Percentiles rank a stretch among this genome's conserved stretches.
Conservation (phyloP, 495 filamentous ascomycete genomes). For the Pseudomonodictys pantanalensis region DNA sequence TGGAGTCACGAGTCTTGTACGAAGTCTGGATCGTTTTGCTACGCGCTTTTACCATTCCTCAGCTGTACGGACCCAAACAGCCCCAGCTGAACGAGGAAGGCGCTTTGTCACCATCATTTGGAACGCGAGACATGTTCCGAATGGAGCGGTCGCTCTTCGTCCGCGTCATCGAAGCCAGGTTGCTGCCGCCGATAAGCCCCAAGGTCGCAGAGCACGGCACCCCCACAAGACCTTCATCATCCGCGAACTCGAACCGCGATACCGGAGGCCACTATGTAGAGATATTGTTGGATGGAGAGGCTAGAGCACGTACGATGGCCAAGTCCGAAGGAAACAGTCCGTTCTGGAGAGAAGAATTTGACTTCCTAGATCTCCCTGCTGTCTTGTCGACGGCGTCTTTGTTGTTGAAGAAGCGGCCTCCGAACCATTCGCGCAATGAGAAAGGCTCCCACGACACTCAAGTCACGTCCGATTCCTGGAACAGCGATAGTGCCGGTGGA, state of each 20-base stretch:
- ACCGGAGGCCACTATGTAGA: constrained; percentile 70
- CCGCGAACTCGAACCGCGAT: not conserved
- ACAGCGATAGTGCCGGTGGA: constrained; percentile 35
- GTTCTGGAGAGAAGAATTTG: constrained; percentile 93
- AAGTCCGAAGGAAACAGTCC: constrained; percentile 79
- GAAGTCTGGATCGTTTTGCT: constrained; percentile 97
- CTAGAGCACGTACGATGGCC: constrained; percentile 78
- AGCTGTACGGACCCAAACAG: constrained; percentile 70
- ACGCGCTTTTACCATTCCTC: constrained; percentile 88
- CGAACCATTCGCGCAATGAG: constrained; percentile 20
- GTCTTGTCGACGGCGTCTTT: constrained; percentile 77
- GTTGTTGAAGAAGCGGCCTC: constrained; percentile 70
- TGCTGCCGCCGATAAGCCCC: constrained; percentile 42
- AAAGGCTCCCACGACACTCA: constrained; percentile 16
- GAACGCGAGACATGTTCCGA: constrained; percentile 59
- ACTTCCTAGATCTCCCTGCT: constrained; percentile 79
- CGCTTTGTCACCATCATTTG: constrained; percentile 29
- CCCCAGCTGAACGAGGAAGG: constrained; percentile 37
- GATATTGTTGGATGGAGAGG: constrained; percentile 85
- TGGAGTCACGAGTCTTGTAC: constrained; percentile 84
- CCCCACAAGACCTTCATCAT: constrained; percentile 18
- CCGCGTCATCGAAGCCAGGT: constrained; percentile 60
- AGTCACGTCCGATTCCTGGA: constrained; percentile 34
- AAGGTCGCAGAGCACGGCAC: constrained; percentile 19
- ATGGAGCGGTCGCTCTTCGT: constrained; percentile 61